phyloP scores from a whole-genome alignment of 805 yeast species.

The Zygosaccharomyces kombuchaensis region DNA sequence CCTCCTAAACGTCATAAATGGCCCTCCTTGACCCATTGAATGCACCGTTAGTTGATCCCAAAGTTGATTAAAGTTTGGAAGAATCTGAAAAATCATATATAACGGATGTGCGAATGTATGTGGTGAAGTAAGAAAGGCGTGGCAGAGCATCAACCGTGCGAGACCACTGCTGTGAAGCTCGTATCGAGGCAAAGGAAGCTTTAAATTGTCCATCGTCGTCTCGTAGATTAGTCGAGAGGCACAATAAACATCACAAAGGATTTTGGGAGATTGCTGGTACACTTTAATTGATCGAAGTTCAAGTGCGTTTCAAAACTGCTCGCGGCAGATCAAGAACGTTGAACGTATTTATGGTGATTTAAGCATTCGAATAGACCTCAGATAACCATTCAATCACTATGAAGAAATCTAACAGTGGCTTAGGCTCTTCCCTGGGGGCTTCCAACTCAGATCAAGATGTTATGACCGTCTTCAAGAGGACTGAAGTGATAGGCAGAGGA shows the following conservation, averaged over 20 bases:
- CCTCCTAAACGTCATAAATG: neutral
- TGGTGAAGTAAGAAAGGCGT: neutral
- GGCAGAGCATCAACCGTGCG: neutral
- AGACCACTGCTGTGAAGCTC: neutral
- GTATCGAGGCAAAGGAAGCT: neutral
- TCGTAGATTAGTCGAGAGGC: neutral
- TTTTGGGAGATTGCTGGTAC: neutral
- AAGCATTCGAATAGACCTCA: neutral
- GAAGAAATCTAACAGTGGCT: constrained; percentile 8
- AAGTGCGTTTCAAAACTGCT: neutral
- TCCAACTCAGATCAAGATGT: constrained; percentile 25
- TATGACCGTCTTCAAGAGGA: constrained; percentile 56
- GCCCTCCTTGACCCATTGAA: neutral
- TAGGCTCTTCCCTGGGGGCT: neutral
- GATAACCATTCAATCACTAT: constrained; percentile 1
- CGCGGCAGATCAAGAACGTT: neutral
- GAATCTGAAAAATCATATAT: constrained; percentile 3
- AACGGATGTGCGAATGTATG: neutral
- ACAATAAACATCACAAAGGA: neutral
- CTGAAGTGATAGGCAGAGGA: constrained; percentile 92
- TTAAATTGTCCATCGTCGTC: neutral
- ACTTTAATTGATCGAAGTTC: neutral
- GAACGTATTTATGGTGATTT: neutral
- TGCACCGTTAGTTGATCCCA: neutral
- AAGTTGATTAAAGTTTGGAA: neutral